Evolutionary conservation across 2,329 filamentous ascomycete genomes (phyloP), one percentile per base, ranked within the genome.

Genomic region (Scorias spongiosa): DNA sequence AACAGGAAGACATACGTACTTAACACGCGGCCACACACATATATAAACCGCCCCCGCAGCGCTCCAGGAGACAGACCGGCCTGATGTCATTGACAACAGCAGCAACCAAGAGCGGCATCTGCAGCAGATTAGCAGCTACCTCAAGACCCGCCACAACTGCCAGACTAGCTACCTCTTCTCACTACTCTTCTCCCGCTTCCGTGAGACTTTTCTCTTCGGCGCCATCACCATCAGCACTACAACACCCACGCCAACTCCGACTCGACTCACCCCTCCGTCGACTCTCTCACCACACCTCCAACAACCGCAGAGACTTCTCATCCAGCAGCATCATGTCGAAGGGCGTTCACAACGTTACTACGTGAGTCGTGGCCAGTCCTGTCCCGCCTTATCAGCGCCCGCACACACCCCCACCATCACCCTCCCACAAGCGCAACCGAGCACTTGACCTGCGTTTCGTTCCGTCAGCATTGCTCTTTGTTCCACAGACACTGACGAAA

Each of bases 311-410:
- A 49, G 42, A 59, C 59, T 68, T 64, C 63, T 62, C 20, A 26
- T 26, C 63, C 49, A 59, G 57, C 45, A 67, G 65, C 57, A 68
- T 66, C 62, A 57, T 58, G 52, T 65, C 66, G 43, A 51, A 63
- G 51, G 68, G 67, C 49, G 69, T 72, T 29, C 69, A 72, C 63
- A 71, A 71, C 61, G 59, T 72, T 42, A 43, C 49, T 43, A 58
- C 49, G 66, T 70, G 54, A 61, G 66, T 63, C 18, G 4, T 37
- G 17, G 3, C 34, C 20, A 26, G 20, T n/a, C 34, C 4, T 37
- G 8, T 17, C 34, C 34, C 12, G 8, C 34, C 34, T n/a, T n/a
- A 37, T 37, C 12, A 37, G 12, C 12, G 12, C 17, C 34, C 12
- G 17, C 34, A 37, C 34, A 37, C 12, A 17, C 34, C 34, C 34